Conservation (phyloP, 371 early-diverging fungal genomes). For the Gilbertella persicaria region DNA sequence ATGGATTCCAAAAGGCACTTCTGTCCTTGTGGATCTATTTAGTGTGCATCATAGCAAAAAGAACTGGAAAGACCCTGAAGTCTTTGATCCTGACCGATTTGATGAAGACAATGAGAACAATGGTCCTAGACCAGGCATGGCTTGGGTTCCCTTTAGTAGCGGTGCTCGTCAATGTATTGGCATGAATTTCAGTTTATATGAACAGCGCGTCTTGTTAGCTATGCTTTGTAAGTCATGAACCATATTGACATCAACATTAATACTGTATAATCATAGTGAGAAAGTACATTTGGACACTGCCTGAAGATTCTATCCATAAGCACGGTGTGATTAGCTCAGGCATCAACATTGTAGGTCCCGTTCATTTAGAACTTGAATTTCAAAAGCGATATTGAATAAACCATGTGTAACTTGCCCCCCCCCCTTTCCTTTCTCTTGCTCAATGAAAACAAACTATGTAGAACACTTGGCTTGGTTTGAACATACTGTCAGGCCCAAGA, state of each 20-base stretch:
- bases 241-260: not conserved
- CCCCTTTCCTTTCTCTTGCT: too few relatives aligned
- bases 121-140: slow-evolving; percentile 13
- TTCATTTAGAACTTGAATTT: slow-evolving; percentile 17
- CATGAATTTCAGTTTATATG: slow-evolving; percentile 24
- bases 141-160: slow-evolving; percentile 30
- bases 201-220: slow-evolving; percentile 27
- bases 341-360: slow-evolving; percentile 4
- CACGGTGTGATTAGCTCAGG: slow-evolving; percentile 14
- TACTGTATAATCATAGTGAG: slow-evolving; percentile 12
- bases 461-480: too few relatives aligned
- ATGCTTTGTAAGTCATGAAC: slow-evolving; percentile 25
- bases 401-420: too few relatives aligned
- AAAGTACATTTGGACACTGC: slow-evolving; percentile 22
- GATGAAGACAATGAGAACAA: slow-evolving; percentile 3
- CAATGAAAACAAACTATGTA: too few relatives aligned
- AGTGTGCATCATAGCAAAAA: slow-evolving; percentile 30
- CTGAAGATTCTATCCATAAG: slow-evolving; percentile 29
- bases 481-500: too few relatives aligned
- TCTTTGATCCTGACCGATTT: slow-evolving; percentile 18
- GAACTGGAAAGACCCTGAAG: slow-evolving; percentile 18
- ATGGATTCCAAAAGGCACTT: slow-evolving; percentile 47
- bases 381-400: slow-evolving; percentile 26
- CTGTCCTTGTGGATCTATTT: slow-evolving; percentile 33
- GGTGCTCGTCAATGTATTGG: slow-evolving; percentile 37